Conservation (phyloP, 129 eudicot species). For the Ambrosia artemisiifolia region DNA sequence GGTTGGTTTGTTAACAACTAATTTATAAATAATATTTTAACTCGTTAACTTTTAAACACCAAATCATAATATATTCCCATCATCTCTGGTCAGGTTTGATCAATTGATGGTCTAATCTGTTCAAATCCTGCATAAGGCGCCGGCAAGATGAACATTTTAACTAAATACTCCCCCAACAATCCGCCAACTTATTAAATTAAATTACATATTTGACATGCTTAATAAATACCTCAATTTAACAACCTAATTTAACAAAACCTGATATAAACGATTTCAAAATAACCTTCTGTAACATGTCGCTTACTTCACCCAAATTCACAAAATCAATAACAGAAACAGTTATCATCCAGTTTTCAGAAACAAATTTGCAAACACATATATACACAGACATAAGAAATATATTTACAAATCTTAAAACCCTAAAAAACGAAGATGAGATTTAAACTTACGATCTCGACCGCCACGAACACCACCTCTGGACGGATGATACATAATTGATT, state of each 20-base stretch:
- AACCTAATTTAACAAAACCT: constrained; percentile 1
- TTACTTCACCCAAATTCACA: neutral
- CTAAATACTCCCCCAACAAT: neutral
- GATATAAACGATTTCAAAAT: neutral
- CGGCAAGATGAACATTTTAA: neutral
- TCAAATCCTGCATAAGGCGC: neutral
- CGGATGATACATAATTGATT: constrained; percentile 75
- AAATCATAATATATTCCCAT: too few species aligned
- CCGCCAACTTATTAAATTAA: neutral
- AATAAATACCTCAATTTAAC: constrained; percentile 1
- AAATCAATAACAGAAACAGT: neutral
- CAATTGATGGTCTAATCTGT: too few species aligned
- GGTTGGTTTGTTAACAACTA: too few species aligned
- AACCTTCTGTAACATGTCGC: neutral
- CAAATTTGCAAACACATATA: neutral
- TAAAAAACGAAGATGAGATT: constrained; percentile 11
- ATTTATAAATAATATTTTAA: too few species aligned
- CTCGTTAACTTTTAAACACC: too few species aligned
- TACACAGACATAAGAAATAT: neutral
- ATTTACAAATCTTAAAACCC: constrained; percentile 27
- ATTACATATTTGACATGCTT: neutral
- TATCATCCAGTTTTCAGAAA: neutral
- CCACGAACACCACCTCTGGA: constrained; percentile 97
- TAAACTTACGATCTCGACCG: constrained; percentile 95
- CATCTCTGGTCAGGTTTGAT: too few species aligned